Conservation (phyloP, 768 basidiomycete genomes). For the Paxillus ammoniavirescens region DNA sequence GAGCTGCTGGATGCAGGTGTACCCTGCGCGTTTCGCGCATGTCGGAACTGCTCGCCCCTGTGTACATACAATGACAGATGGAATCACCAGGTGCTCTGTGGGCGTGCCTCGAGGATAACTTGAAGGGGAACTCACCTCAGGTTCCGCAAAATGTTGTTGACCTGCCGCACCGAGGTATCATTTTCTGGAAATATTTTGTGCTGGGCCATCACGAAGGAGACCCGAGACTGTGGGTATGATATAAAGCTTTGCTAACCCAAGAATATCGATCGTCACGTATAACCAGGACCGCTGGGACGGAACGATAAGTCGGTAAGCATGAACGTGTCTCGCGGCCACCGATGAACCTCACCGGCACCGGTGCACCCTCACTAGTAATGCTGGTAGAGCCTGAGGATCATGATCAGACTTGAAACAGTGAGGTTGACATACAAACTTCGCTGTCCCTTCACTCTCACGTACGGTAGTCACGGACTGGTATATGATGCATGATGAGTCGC, state of each 20-base stretch:
- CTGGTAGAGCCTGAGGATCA: neutral
- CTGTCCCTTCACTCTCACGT: no score
- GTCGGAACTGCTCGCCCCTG: conserved; percentile 75
- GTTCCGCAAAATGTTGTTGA: conserved; percentile 27
- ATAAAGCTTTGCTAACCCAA: neutral
- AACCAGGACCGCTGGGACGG: neutral
- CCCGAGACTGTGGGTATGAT: conserved; percentile 4
- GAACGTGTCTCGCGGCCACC: no score
- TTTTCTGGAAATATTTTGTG: conserved; percentile 5
- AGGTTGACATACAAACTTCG: no score
- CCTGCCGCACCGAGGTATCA: conserved; percentile 20
- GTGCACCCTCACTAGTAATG: no score
- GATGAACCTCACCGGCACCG: no score
- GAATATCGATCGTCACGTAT: conserved; percentile 4
- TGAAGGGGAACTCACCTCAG: conserved; percentile 19
- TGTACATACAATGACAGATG: neutral
- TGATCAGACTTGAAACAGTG: neutral
- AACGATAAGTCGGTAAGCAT: neutral
- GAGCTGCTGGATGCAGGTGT: conserved; percentile 15
- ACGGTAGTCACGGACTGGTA: no score
- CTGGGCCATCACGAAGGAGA: no score
- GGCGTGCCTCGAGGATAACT: neutral
- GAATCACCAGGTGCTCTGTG: no score
- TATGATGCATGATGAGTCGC: no score
- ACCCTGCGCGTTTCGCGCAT: conserved; percentile 50